Evolutionary conservation across 2,329 filamentous ascomycete genomes (phyloP), one percentile per base, ranked within the genome.

Genomic region (Talaromyces piceae): DNA sequence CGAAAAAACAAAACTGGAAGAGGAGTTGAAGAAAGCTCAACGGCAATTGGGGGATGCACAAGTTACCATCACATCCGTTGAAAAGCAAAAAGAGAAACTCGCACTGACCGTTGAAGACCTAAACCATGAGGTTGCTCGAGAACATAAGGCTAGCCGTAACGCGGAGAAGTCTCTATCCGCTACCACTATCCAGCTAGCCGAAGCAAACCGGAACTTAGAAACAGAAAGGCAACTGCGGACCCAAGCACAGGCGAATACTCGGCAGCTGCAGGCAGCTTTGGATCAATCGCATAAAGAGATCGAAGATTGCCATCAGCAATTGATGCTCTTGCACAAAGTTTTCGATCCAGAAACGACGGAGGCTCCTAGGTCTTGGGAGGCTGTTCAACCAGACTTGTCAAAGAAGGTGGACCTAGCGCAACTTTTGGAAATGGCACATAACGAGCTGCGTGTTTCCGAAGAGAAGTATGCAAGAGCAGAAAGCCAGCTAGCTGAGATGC

Each of bases 71-170:
- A 87, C 87, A 0, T 87, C 88, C 1, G 73, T 96, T 6, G 90
- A 96, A 67, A 97, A 97, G 75, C 89, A 93, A 67, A 87, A 93
- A 48, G 91, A 97, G 70, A 96, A 96, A 69, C 77, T 97, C 25
- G 82, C 90, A 47, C 78, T 97, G 39, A 90, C 80, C 61, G 71
- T 97, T 7, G 91, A 98, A 66, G 91, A 98, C 66, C 76, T 96
- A 30, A 95, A 89, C 59, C 91, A 97, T 60, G 90, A 97, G 67
- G 80, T 96, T 49, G 87, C 87, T 46, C 81, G 90, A 26, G 91
- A 96, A 69, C 88, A 91, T 63, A 94, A 96, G 72, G 83, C 84
- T 18, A 93, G 85, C 63, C 84, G 91, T 54, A 93, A 87, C 64
- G 91, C 91, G 3, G 91, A 97, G 69, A 95, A 95, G 67, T 80